Base-by-base conservation (phyloP, 2,329 filamentous ascomycete species). In the Arthrobotrys conoides region DNA sequence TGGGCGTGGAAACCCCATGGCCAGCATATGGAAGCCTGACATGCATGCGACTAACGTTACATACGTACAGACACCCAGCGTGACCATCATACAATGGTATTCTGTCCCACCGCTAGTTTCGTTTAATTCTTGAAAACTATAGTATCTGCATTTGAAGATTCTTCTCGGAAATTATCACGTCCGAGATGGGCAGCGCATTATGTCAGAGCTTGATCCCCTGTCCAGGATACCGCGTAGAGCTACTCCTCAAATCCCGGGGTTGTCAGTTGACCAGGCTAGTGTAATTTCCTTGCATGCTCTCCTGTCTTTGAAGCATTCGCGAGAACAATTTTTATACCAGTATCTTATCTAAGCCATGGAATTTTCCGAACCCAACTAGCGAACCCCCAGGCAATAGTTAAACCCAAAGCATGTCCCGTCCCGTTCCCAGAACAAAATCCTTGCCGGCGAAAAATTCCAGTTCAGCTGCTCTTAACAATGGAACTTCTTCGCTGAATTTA, bases 11-110 rank as follows among this genome's bases (percentile, higher is more conserved):
- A 71, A 48, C 33, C 44, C 41, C 44, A 41, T 41, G 38, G 38
- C 67, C 24, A 38, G 66, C 46, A 20, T 30, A 64, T 24, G 46
- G 55, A 64, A 66, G 57, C 55, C 36, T 70, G 55, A 48, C 55
- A 69, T 65, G 71, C 67, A 77, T 71, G 38, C 66, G 16, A 65
- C 14, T 61, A 48, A 53, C 67, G 51, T 71, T 71, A 71, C 73
- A 77, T 77, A 41, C 38, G 20, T 71, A 67, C n/a, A n/a, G n/a
- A n/a, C 67, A 41, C 14, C n/a, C 61, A 66, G 66, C 66, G 46
- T 67, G 73, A 71, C 59, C 66, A 65, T 65, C 16, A 53, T 41
- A 44, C 24, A 57, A 38, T 66, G 49, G 22, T 30, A 41, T 36
- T 65, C 57, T 70, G 65, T 76, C 55, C 65, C 38, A 70, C 71